A percentile compares a stretch with the other conserved stretches of the same genome.
phyloP scores from a whole-genome alignment of 2,329 filamentous ascomycete genomes.

The Diaporthe citriasiana region DNA sequence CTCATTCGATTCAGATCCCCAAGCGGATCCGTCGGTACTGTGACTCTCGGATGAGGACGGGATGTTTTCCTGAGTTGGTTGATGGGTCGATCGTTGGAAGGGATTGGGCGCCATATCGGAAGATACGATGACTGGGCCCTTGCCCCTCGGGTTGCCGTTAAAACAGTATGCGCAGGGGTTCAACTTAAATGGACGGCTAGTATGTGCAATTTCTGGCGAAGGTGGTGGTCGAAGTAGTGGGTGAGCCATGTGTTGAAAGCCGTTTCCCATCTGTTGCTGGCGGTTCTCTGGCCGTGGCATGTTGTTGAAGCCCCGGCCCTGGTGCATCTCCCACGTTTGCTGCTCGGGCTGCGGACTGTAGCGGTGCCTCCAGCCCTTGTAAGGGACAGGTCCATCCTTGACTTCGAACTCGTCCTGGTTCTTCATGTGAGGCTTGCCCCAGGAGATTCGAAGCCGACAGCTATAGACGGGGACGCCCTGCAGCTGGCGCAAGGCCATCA shows the following conservation, averaged over 20 bases:
- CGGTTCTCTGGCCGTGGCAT: background rate
- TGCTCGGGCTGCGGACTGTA: background rate
- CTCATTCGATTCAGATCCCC: no score
- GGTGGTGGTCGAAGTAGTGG: background rate
- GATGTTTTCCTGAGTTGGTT: background rate
- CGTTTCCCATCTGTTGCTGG: background rate
- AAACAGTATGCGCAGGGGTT: background rate
- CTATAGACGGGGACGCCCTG: conserved; percentile 7
- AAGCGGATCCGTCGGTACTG: background rate
- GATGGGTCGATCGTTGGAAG: no score
- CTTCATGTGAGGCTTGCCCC: background rate
- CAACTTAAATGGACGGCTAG: background rate
- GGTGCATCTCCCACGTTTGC: background rate
- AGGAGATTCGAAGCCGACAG: conserved; percentile 10
- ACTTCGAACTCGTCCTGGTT: background rate
- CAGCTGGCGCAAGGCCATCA: conserved; percentile 26
- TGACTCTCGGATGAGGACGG: background rate
- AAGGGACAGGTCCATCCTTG: background rate
- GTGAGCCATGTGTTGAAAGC: background rate
- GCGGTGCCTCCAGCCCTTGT: background rate
- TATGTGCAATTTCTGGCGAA: background rate
- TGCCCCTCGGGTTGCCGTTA: background rate
- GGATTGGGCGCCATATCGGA: background rate
- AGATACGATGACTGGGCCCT: background rate
- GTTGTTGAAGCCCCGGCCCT: background rate